These are phyloP conservation scores for Pseudocercospora vitis DNA, from an alignment of 2,329 filamentous ascomycete species.

Conservation along the genomic window DNA sequence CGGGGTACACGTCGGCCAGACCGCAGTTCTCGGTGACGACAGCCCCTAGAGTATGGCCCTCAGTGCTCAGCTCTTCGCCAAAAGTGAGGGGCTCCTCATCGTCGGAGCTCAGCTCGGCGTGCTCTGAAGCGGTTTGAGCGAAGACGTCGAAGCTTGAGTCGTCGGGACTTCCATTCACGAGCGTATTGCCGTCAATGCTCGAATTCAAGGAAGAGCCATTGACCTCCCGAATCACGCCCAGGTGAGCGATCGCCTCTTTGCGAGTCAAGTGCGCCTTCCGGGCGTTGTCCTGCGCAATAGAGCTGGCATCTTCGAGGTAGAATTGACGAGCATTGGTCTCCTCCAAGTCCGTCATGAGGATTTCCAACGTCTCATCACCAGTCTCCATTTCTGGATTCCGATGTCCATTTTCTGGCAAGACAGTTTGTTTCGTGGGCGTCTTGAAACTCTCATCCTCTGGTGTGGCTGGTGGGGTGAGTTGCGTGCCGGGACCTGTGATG, in stretches of 20 bases:
- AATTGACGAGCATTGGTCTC: constrained; percentile 66
- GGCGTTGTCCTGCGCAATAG: constrained; percentile 79
- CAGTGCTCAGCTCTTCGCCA: constrained; percentile 77
- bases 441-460: constrained; percentile 57
- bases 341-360: constrained; percentile 68
- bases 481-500: constrained; percentile 80
- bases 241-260: constrained; percentile 58
- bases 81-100: constrained; percentile 57
- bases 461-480: constrained; percentile 78
- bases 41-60: constrained; percentile 89
- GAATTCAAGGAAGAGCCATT: constrained; percentile 38
- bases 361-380: constrained; percentile 71
- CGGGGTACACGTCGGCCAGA: constrained; percentile 83
- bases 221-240: constrained; percentile 60
- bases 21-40: constrained; percentile 90
- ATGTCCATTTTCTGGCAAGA: constrained; percentile 55
- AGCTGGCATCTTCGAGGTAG: constrained; percentile 79
- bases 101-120: constrained; percentile 54
- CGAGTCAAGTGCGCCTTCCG: constrained; percentile 65
- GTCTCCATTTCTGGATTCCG: constrained; percentile 39
- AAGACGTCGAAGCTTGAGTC: constrained; percentile 74
- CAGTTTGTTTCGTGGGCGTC: constrained; percentile 59
- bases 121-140: constrained; percentile 67
- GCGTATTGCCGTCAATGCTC: constrained; percentile 39
- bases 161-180: constrained; percentile 36